Conservation (phyloP, 768 basidiomycete genomes). For the Rhodocollybia butyracea region DNA sequence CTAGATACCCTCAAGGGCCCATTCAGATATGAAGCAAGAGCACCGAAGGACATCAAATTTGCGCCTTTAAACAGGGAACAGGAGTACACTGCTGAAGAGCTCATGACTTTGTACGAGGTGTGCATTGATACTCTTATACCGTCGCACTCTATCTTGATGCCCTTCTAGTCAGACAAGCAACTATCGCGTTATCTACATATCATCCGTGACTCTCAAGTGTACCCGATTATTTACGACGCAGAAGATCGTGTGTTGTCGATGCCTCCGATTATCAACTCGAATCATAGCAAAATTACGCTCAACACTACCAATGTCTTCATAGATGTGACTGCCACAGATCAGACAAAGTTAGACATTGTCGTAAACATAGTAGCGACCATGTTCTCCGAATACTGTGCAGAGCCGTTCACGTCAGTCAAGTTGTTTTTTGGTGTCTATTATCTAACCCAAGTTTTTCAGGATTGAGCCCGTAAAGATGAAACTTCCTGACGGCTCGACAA, state of each 20-base stretch:
- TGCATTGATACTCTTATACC: too few species aligned
- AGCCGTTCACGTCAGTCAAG: constrained; percentile 81
- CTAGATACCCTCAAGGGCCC: constrained; percentile 84
- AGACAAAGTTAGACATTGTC: constrained; percentile 94
- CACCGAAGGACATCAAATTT: constrained; percentile 90
- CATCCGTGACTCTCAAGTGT: constrained; percentile 92
- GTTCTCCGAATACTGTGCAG: constrained; percentile 95
- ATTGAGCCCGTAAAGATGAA: constrained; percentile 92
- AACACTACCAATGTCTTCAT: constrained; percentile 94
- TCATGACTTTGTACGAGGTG: constrained; percentile 95
- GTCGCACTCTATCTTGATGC: too few species aligned
- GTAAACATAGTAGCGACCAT: constrained; percentile 94
- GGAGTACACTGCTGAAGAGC: constrained; percentile 80
- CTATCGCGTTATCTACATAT: constrained; percentile 86
- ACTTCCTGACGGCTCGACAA: constrained; percentile 69
- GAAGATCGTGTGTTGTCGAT: constrained; percentile 88
- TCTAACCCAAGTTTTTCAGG: constrained; percentile 35
- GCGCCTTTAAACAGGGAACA: constrained; percentile 78
- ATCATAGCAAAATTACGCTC: constrained; percentile 94
- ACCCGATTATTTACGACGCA: constrained; percentile 95
- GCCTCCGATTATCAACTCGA: constrained; percentile 98
- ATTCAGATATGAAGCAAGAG: constrained; percentile 80
- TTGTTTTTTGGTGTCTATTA: not conserved
- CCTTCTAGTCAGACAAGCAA: constrained; percentile 86
- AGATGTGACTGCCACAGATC: constrained; percentile 94